A percentile compares a stretch with the other conserved stretches of the same genome.
Evolutionary conservation across 78 protist species (phyloP).

Genomic region (Dictyostelium capitatum): DNA sequence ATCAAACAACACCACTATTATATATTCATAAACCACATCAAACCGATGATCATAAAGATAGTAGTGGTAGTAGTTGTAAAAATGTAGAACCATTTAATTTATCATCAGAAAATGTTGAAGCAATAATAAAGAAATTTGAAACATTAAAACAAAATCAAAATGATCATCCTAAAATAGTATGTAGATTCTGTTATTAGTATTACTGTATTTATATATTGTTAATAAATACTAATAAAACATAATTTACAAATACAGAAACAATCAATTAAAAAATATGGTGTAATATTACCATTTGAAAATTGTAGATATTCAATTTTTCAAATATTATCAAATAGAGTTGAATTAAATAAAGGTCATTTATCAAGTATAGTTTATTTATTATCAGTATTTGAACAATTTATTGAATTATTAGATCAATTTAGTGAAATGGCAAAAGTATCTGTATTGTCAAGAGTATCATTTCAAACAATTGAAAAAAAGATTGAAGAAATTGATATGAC

Average conservation of each 20-base stretch:
- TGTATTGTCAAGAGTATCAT: neutral
- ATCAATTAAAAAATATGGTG: neutral
- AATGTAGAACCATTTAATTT: neutral
- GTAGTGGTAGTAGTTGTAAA: neutral
- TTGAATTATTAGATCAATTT: neutral
- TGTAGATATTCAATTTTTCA: slow-evolving; percentile 5
- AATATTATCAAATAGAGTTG: neutral
- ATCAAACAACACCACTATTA: neutral
- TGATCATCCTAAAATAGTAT: neutral
- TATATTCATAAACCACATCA: neutral
- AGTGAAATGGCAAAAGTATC: neutral
- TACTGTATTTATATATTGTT: too few species aligned
- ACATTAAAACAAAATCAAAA: neutral
- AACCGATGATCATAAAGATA: neutral
- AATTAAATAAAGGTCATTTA: slow-evolving; percentile 3
- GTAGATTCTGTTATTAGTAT: too few species aligned
- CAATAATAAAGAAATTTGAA: neutral
- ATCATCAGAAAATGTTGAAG: neutral
- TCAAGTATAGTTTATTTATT: neutral
- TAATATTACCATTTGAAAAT: slow-evolving; percentile 14
- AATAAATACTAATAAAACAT: too few species aligned
- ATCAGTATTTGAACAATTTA: neutral
- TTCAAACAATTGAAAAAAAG: neutral
- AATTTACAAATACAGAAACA: neutral
- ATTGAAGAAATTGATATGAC: neutral